These are phyloP conservation scores for Discostella stelligera DNA, from an alignment of 352 stramenopile species.

Conservation along the genomic window DNA sequence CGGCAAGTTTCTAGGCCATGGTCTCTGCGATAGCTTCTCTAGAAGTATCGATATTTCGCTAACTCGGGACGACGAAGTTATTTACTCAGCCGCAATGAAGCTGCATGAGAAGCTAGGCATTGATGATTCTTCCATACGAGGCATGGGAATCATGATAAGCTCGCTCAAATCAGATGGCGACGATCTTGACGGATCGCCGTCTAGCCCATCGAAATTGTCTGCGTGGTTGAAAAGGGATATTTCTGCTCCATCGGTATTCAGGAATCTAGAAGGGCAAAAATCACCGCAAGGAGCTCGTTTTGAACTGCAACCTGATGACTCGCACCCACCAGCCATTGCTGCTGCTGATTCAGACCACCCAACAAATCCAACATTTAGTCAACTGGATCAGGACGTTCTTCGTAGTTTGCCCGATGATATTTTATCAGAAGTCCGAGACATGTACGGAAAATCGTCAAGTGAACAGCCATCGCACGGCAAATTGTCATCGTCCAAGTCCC, in stretches of 20 bases:
- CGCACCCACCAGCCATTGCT: not conserved
- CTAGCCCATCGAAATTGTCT: slow-evolving; percentile 47
- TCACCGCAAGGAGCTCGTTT: slow-evolving; percentile 23
- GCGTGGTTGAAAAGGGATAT: slow-evolving; percentile 43
- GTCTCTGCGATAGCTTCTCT: slow-evolving; percentile 69
- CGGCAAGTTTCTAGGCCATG: slow-evolving; percentile 78
- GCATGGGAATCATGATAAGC: slow-evolving; percentile 77
- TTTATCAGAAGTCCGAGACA: slow-evolving; percentile 38
- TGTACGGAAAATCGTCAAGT: slow-evolving; percentile 29
- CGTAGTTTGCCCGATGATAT: slow-evolving; percentile 53
- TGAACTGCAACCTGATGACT: slow-evolving; percentile 4
- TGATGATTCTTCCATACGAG: slow-evolving; percentile 61
- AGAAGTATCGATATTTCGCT: slow-evolving; percentile 57
- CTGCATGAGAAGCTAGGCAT: slow-evolving; percentile 65
- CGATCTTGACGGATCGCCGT: not conserved
- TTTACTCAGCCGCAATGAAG: slow-evolving; percentile 54
- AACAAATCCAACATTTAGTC: slow-evolving; percentile 49
- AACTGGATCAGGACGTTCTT: slow-evolving; percentile 58
- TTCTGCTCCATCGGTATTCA: not conserved
- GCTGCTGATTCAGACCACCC: slow-evolving; percentile 3
- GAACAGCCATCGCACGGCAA: slow-evolving; percentile 9
- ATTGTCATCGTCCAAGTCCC: slow-evolving; percentile 17
- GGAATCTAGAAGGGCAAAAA: not conserved
- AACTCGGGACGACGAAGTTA: slow-evolving; percentile 60
- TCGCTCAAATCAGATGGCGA: slow-evolving; percentile 46